phyloP scores from a whole-genome alignment of 2,329 filamentous ascomycete species.

The Botryosphaeria dothidea region DNA sequence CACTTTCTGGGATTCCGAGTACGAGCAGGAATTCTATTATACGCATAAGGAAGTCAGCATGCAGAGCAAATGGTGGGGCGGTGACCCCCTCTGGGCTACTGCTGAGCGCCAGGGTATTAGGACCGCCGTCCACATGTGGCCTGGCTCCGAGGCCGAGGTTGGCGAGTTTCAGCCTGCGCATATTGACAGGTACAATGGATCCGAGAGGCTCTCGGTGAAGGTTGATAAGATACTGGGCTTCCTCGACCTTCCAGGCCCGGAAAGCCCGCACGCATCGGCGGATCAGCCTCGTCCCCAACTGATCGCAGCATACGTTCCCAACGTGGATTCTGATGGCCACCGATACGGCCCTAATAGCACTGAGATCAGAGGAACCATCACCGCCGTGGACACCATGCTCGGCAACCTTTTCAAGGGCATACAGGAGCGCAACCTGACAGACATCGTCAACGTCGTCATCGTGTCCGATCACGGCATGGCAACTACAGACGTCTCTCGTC shows the following conservation, averaged over 20 bases:
- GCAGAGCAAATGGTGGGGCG: conserved; percentile 90
- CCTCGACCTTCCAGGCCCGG: conserved; percentile 76
- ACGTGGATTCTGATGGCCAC: conserved; percentile 87
- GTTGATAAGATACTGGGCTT: conserved; percentile 78
- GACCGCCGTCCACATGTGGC: conserved; percentile 97
- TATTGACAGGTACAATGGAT: conserved; percentile 80
- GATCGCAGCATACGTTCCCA: conserved; percentile 91
- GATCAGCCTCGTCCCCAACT: conserved; percentile 73
- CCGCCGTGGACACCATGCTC: conserved; percentile 79
- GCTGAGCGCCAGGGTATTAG: conserved; percentile 79
- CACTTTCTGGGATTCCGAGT: conserved; percentile 83
- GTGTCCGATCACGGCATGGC: conserved; percentile 99
- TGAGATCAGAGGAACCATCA: conserved; percentile 78
- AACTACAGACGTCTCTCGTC: conserved; percentile 75
- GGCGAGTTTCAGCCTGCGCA: conserved; percentile 73
- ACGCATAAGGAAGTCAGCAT: conserved; percentile 75
- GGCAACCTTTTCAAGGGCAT: conserved; percentile 74
- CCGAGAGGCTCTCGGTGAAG: conserved; percentile 73
- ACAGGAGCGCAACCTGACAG: conserved; percentile 77
- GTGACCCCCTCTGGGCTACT: conserved; percentile 91
- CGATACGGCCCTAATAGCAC: conserved; percentile 92
- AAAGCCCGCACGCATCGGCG: conserved; percentile 54
- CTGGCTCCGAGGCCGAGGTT: conserved; percentile 88
- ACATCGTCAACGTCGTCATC: conserved; percentile 91
- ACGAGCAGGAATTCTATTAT: conserved; percentile 83